Evolutionary conservation across 805 yeast species (phyloP).

Genomic region (Tetrapisispora phaffii): DNA sequence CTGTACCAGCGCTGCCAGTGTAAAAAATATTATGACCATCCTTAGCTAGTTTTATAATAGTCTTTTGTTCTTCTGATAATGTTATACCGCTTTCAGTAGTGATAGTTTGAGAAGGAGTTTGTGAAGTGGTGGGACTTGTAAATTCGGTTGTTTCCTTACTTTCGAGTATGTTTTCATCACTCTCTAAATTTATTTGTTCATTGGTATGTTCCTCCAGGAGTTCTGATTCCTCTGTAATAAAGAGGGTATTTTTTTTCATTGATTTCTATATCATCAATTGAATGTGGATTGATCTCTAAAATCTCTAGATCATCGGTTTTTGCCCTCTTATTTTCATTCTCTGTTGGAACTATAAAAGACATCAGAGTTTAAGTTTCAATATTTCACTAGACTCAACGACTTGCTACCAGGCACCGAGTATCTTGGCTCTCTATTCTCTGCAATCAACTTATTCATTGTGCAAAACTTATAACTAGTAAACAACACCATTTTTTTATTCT

Average conservation of each 20-base stretch:
- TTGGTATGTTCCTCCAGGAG: background rate
- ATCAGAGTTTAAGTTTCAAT: background rate
- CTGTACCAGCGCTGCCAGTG: conserved; percentile 98
- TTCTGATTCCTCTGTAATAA: conserved; percentile 1
- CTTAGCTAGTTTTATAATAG: conserved; percentile 54
- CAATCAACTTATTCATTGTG: too few species aligned
- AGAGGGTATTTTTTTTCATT: background rate
- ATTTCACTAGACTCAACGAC: too few species aligned
- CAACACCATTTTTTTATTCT: too few species aligned
- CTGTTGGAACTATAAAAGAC: background rate
- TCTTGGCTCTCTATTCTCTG: too few species aligned
- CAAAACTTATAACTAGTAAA: too few species aligned
- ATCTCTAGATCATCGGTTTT: background rate
- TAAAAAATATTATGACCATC: conserved; percentile 67
- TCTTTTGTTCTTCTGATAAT: conserved; percentile 52
- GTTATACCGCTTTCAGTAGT: conserved; percentile 6
- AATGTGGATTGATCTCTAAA: background rate
- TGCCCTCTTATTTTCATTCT: background rate
- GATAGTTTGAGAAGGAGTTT: background rate
- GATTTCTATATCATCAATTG: background rate
- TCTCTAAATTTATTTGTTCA: background rate
- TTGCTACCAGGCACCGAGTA: too few species aligned
- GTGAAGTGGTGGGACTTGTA: background rate
- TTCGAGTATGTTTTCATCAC: background rate
- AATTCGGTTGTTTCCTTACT: background rate